Evolutionary conservation across 768 basidiomycete genomes (phyloP).

Genomic region (Dioszegia hungarica): DNA sequence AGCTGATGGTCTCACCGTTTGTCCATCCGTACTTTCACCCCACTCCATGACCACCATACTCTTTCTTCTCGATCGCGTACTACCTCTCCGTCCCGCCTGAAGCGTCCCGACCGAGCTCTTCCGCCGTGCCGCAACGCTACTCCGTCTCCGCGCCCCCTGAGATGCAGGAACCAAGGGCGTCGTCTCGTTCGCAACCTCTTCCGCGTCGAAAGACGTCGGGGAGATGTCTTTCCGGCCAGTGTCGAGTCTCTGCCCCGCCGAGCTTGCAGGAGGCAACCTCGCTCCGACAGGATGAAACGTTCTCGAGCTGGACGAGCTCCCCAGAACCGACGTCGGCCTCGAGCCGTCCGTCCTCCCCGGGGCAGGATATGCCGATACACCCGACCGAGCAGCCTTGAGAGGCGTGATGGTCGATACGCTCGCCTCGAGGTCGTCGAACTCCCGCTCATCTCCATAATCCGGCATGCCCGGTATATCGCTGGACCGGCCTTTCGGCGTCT

Average conservation of each 20-base stretch:
- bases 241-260: too few species aligned
- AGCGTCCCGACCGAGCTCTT: neutral
- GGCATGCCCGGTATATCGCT: neutral
- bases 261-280: too few species aligned
- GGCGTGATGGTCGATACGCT: conserved; percentile 11
- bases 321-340: neutral
- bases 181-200: too few species aligned
- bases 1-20: conserved; percentile 27
- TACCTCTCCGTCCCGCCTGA: neutral
- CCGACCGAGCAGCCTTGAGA: neutral
- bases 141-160: neutral
- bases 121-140: neutral
- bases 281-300: too few species aligned
- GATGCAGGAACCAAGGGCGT: too few species aligned
- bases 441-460: neutral
- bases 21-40: conserved; percentile 44
- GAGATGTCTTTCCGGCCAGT: too few species aligned
- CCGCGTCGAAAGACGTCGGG: too few species aligned
- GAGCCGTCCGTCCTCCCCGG: too few species aligned
- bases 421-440: neutral
- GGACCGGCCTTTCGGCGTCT: neutral
- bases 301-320: neutral
- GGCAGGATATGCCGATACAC: neutral
- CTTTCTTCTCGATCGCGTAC: conserved; percentile 7
- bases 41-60: conserved; percentile 1